Evolutionary conservation across 352 stramenopile species (phyloP).

Genomic region (Globisporangium canariense): DNA sequence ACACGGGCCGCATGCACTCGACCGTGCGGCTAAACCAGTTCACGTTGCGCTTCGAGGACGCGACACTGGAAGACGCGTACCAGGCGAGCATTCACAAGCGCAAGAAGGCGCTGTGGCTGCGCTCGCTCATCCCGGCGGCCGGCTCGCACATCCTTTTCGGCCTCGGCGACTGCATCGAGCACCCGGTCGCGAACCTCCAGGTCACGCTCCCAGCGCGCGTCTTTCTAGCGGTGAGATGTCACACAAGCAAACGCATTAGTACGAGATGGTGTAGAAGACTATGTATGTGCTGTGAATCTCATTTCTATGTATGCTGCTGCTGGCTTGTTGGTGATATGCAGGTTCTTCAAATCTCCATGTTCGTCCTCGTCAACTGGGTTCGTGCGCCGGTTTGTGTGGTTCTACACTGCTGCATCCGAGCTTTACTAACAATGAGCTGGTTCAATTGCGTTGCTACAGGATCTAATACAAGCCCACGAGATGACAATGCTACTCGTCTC

Average conservation of each 20-base stretch:
- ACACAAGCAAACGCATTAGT: neutral
- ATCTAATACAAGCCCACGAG: constrained; percentile 63
- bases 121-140: constrained; percentile 69
- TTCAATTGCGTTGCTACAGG: constrained; percentile 22
- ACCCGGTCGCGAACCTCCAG: constrained; percentile 58
- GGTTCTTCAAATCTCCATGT: constrained; percentile 75
- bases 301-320: neutral
- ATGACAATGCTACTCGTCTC: constrained; percentile 72
- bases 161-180: constrained; percentile 65
- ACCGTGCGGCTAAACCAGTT: constrained; percentile 82
- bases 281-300: neutral
- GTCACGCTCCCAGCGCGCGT: constrained; percentile 70
- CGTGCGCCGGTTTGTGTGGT: neutral
- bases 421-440: neutral
- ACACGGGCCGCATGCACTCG: constrained; percentile 42
- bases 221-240: constrained; percentile 41
- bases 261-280: neutral
- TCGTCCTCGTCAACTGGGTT: constrained; percentile 68
- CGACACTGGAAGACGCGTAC: constrained; percentile 59
- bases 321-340: constrained; percentile 17
- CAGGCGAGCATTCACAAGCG: constrained; percentile 58
- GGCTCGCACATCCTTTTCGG: constrained; percentile 76
- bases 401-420: neutral
- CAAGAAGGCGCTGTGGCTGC: constrained; percentile 83
- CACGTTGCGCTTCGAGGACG: constrained; percentile 76